Conservation (phyloP, 306 rosid species). For the Begonia masoniana region DNA sequence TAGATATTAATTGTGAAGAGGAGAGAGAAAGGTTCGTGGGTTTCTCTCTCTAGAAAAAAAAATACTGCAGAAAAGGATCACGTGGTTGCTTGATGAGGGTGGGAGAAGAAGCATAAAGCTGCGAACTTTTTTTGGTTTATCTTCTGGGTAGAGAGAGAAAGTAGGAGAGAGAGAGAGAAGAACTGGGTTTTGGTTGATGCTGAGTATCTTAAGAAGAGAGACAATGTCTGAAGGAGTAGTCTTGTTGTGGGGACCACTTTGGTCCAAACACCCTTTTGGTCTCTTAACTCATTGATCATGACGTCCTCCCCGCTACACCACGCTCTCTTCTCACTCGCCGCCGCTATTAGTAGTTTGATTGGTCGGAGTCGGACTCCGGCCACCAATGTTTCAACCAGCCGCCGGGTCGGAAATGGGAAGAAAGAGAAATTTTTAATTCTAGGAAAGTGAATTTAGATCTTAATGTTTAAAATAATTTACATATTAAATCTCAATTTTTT, state of each 20-base stretch:
- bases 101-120: conserved; percentile 6
- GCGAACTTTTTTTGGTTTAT: background rate
- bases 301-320: conserved; percentile 11
- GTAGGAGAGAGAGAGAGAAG: background rate
- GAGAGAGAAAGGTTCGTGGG: too few relatives aligned
- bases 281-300: conserved; percentile 25
- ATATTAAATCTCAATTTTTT: too few relatives aligned
- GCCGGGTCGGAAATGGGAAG: too few relatives aligned
- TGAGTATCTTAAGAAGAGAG: conserved; percentile 1
- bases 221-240: conserved; percentile 11
- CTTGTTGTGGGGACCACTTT: conserved; percentile 1
- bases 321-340: background rate
- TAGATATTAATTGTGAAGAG: too few relatives aligned
- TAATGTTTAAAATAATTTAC: too few relatives aligned
- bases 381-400: too few relatives aligned
- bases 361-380: too few relatives aligned
- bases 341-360: too few relatives aligned
- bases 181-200: background rate
- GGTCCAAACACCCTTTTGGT: conserved; percentile 25
- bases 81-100: conserved; percentile 37
- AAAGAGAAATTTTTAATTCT: too few relatives aligned
- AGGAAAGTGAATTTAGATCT: too few relatives aligned
- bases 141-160: background rate
- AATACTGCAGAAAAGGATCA: conserved; percentile 18
- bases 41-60: background rate